Evolutionary conservation across 1,284 basidiomycete species (phyloP).

Genomic region (Fomitopsis schrenkii): DNA sequence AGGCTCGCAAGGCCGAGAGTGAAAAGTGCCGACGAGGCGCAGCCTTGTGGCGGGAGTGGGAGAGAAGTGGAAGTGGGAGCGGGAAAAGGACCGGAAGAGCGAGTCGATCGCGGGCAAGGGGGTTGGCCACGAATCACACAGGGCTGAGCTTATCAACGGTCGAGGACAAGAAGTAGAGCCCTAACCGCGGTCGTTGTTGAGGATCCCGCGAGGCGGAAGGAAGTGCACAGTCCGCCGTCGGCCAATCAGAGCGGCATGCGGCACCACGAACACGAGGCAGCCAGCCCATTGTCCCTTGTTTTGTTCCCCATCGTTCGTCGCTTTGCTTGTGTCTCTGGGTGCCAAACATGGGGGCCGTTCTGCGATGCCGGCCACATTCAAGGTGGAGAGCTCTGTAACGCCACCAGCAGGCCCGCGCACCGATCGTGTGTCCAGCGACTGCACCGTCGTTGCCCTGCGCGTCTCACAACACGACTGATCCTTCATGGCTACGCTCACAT

Average conservation of each 20-base stretch:
- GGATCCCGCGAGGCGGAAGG: not conserved
- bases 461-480: too few species aligned
- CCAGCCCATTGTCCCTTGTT: not conserved
- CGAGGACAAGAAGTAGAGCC: not conserved
- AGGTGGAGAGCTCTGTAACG: too few species aligned
- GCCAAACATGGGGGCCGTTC: too few species aligned
- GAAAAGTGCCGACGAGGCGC: constrained; percentile 6
- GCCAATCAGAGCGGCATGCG: constrained; percentile 1
- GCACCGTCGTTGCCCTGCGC: too few species aligned
- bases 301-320: not conserved
- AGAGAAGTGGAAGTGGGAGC: not conserved
- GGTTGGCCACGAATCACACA: not conserved
- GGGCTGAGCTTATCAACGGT: constrained; percentile 1
- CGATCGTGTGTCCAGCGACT: too few species aligned
- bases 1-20: not conserved
- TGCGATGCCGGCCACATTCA: not conserved
- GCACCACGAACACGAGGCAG: constrained; percentile 2
- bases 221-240: not conserved
- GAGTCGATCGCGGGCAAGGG: not conserved
- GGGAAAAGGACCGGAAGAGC: not conserved
- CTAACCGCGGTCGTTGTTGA: not conserved
- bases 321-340: not conserved
- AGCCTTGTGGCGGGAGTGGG: constrained; percentile 4
- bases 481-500: too few species aligned
- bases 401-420: too few species aligned